A percentile compares a stretch with the other conserved stretches of the same genome.
phyloP scores from a whole-genome alignment of 2,329 filamentous ascomycete genomes.

The Chrysoporthe puriensis region DNA sequence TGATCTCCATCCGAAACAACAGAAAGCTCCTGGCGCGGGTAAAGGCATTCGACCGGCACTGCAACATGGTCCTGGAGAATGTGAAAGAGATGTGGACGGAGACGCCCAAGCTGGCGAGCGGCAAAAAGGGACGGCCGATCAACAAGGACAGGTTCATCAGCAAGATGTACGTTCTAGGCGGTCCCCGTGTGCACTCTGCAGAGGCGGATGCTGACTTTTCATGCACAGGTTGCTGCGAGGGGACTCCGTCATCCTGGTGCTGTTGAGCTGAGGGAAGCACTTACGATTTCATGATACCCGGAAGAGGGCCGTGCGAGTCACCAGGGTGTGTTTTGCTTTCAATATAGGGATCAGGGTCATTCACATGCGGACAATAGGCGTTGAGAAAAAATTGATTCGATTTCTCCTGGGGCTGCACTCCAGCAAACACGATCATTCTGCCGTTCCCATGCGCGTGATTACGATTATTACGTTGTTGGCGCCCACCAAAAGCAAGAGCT shows the following conservation, averaged over 20 bases:
- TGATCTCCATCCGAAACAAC: constrained; percentile 98
- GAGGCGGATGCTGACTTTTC: constrained; percentile 20
- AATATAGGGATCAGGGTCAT: constrained; percentile 27
- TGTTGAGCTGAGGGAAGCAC: constrained; percentile 64
- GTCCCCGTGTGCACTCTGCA: neutral
- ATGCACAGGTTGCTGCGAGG: constrained; percentile 75
- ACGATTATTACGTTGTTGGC: constrained; percentile 3
- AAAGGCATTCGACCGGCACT: constrained; percentile 98
- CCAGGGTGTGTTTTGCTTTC: constrained; percentile 29
- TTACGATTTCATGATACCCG: constrained; percentile 29
- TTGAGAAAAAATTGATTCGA: constrained; percentile 28
- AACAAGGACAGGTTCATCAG: constrained; percentile 99
- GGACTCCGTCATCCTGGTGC: constrained; percentile 84
- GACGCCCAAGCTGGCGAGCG: constrained; percentile 78
- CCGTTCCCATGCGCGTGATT: neutral
- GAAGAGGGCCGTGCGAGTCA: constrained; percentile 21
- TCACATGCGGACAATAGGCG: constrained; percentile 31
- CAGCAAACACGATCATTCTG: neutral
- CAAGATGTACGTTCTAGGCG: constrained; percentile 73
- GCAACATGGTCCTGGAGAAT: constrained; percentile 98
- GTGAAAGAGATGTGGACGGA: constrained; percentile 99
- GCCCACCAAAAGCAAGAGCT: neutral
- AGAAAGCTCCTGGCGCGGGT: constrained; percentile 95
- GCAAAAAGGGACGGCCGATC: constrained; percentile 86
- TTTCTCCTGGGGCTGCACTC: constrained; percentile 22